These are phyloP conservation scores for Fomitopsis pinicola DNA, from an alignment of 1,284 basidiomycete species.

Conservation along the genomic window DNA sequence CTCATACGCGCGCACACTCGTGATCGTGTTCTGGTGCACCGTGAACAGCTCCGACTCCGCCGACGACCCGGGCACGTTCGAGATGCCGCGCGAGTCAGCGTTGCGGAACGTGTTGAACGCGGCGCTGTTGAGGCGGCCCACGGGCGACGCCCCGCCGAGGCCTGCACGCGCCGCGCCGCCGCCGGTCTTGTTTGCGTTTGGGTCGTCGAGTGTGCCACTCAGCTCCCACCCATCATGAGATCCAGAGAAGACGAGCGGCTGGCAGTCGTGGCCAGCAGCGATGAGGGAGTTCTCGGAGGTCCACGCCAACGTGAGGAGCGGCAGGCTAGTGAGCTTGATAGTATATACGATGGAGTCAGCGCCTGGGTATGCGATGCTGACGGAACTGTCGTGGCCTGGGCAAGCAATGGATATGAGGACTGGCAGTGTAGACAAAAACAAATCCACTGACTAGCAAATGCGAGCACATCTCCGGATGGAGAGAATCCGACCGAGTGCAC, in stretches of 20 bases:
- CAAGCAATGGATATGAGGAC: neutral
- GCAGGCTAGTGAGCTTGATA: conserved; percentile 75
- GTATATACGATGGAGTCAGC: conserved; percentile 61
- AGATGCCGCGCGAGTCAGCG: conserved; percentile 85
- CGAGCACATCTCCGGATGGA: conserved; percentile 88
- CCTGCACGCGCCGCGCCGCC: conserved; percentile 29
- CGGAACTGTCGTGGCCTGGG: conserved; percentile 85
- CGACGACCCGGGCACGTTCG: conserved; percentile 36
- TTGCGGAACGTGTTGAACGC: conserved; percentile 96
- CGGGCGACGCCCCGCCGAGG: conserved; percentile 40
- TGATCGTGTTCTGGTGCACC: conserved; percentile 98
- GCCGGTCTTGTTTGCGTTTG: conserved; percentile 46
- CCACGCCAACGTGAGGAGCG: conserved; percentile 82
- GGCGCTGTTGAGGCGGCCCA: conserved; percentile 88
- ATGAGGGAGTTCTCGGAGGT: conserved; percentile 78
- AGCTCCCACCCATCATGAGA: conserved; percentile 69
- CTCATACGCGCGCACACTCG: conserved; percentile 79
- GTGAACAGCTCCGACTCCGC: conserved; percentile 78
- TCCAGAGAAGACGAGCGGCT: conserved; percentile 85
- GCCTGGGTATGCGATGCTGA: conserved; percentile 85
- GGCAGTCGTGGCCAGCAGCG: conserved; percentile 97
- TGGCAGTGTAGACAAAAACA: neutral
- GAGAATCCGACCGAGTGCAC: conserved; percentile 96
- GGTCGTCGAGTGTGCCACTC: conserved; percentile 82
- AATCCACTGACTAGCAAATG: conserved; percentile 76